Evolutionary conservation across 139 green algal species (phyloP), one percentile per base, ranked within the genome.

Genomic region (Micromonas commoda): DNA sequence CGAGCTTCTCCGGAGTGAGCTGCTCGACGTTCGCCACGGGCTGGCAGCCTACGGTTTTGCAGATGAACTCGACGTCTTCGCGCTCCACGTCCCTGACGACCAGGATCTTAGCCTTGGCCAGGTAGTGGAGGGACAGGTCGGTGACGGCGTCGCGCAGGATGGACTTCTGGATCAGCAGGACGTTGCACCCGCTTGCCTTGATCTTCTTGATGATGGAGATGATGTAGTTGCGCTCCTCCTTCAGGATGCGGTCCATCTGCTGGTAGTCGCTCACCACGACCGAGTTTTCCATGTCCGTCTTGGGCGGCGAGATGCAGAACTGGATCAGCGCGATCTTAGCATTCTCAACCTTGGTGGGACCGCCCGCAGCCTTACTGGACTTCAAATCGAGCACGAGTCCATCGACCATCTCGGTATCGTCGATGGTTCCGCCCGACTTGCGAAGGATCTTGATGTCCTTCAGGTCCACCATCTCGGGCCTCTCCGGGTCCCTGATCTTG

Each of bases 211-310:
- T 91, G 77, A 98, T 91, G 57, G 84, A 74, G 71, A 99, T 88
- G 80, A 98, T 99, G 91, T 99, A 96, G 85, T 98, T 98, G 51
- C 95, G 88, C 87, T 99, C 96, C 88, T 99, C 96, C 82, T 92
- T 92, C 77, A 95, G 87, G 64, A 96, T 91, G 21, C 91, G 85
- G 82, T 96, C 91, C 91, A 96, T 96, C 82, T 92, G 82, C 81
- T n/a, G 24, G 28, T 70, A 73, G 39, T 82, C 77, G 37, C 51
- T 77, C 63, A 98, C 86, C 23, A 98, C 83, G 1, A 99, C 94
- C 80, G 94, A 97, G 85, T 97, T 98, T 86, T 99, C 96, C 6
- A 99, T 86, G 84, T 99, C 96, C 0, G 93, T 93, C 86, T 99
- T 99, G 33, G 96, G 96, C 20, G 96, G 96, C 0, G 91, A 97